Evolutionary conservation across 148 eudicot genomes (phyloP).

Genomic region (Euryodendron excelsum): DNA sequence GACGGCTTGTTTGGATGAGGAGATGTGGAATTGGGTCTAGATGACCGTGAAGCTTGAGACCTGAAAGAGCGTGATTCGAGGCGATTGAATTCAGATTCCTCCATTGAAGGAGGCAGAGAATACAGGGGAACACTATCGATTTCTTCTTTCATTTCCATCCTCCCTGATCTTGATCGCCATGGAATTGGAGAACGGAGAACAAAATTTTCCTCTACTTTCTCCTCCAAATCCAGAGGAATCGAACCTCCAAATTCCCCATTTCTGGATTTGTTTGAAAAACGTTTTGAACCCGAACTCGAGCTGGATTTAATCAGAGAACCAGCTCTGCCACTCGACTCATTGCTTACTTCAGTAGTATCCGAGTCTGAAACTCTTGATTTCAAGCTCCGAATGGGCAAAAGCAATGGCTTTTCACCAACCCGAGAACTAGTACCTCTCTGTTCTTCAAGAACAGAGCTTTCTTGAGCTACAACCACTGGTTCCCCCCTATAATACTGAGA

Average conservation of each 20-base stretch:
- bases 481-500: conserved; percentile 69
- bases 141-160: conserved; percentile 47
- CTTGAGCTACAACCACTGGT: conserved; percentile 59
- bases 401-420: conserved; percentile 52
- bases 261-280: conserved; percentile 16
- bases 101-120: conserved; percentile 34
- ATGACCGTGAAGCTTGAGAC: conserved; percentile 25
- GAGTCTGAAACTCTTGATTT: conserved; percentile 42
- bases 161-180: conserved; percentile 86
- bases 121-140: conserved; percentile 14
- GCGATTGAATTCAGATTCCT: conserved; percentile 25
- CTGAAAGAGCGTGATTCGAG: conserved; percentile 22
- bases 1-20: too few species aligned
- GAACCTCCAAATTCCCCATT: conserved; percentile 30
- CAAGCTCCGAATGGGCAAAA: conserved; percentile 85
- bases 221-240: conserved; percentile 22
- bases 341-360: conserved; percentile 9
- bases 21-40: conserved; percentile 12
- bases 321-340: conserved; percentile 11
- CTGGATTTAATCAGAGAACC: conserved; percentile 30
- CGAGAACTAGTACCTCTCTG: conserved; percentile 18
- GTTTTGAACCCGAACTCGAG: conserved; percentile 32
- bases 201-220: conserved; percentile 35
- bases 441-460: conserved; percentile 31
- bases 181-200: conserved; percentile 90